Evolutionary conservation across 116 monocot genomes (phyloP).

Genomic region (Trichopus zeylanicus): DNA sequence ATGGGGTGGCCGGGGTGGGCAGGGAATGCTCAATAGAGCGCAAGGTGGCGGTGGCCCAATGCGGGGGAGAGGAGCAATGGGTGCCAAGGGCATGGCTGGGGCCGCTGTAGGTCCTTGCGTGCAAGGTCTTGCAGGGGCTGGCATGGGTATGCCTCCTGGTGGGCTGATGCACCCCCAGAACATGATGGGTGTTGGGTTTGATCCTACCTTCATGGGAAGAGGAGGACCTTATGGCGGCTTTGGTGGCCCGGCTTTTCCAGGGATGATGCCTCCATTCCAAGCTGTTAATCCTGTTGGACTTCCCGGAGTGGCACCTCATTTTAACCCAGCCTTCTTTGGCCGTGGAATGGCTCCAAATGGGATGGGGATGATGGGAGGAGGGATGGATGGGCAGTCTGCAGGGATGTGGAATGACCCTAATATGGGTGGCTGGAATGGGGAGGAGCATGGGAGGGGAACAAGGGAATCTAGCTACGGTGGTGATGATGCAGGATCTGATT

Average conservation of each 20-base stretch:
- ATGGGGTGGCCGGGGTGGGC: conserved; percentile 31
- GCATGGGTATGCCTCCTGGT: conserved; percentile 21
- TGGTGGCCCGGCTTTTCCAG: conserved; percentile 33
- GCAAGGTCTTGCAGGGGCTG: conserved; percentile 31
- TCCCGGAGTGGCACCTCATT: conserved; percentile 64
- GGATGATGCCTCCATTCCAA: conserved; percentile 45
- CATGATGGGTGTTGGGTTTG: conserved; percentile 44
- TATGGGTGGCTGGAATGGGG: conserved; percentile 35
- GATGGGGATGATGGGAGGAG: conserved; percentile 34
- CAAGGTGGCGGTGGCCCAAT: conserved; percentile 21
- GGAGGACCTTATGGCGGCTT: conserved; percentile 48
- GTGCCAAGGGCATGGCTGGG: conserved; percentile 15
- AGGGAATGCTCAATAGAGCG: conserved; percentile 27
- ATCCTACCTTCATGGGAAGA: conserved; percentile 44
- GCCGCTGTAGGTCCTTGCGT: conserved; percentile 20
- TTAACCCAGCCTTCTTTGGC: conserved; percentile 64
- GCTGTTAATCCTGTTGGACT: conserved; percentile 24
- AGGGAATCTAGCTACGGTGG: conserved; percentile 42
- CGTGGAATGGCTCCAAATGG: conserved; percentile 42
- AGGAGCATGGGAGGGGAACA: conserved; percentile 31
- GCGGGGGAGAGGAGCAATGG: conserved; percentile 22
- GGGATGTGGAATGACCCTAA: conserved; percentile 42
- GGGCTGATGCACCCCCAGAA: conserved; percentile 36
- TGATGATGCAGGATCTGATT: conserved; percentile 42
- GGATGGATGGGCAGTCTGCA: conserved; percentile 25